phyloP scores from a whole-genome alignment of 768 basidiomycete genomes.

The Porphyrellus cyaneotinctus region DNA sequence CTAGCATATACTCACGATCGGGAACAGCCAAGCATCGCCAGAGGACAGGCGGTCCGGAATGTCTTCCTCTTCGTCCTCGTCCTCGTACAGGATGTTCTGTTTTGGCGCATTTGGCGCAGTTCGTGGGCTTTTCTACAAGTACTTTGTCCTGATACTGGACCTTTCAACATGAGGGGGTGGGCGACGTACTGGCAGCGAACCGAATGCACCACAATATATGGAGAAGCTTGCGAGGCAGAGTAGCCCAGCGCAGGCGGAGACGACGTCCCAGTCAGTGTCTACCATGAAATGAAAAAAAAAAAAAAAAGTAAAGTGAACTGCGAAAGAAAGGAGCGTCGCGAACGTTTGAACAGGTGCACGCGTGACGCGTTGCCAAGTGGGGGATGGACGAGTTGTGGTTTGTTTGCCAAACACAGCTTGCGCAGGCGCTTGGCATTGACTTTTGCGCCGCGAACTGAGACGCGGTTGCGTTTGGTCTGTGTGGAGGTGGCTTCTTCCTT shows the following conservation, averaged over 20 bases:
- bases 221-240: slow-evolving; percentile 60
- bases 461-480: background rate
- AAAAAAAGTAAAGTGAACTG: background rate
- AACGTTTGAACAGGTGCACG: too few relatives aligned
- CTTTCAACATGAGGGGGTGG: background rate
- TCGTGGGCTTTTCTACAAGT: slow-evolving; percentile 6
- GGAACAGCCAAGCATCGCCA: slow-evolving; percentile 71
- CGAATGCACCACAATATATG: slow-evolving; percentile 67
- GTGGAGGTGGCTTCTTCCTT: background rate
- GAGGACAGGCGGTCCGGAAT: slow-evolving; percentile 57
- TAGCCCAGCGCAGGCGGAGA: slow-evolving; percentile 68
- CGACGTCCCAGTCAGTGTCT: slow-evolving; percentile 49
- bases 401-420: slow-evolving; percentile 6
- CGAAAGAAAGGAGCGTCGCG: background rate
- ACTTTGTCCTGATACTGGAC: background rate
- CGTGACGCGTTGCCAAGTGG: background rate
- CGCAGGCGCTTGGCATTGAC: too few relatives aligned
- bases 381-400: slow-evolving; percentile 16
- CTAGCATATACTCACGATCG: slow-evolving; percentile 49
- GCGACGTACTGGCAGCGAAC: slow-evolving; percentile 58
- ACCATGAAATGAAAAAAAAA: slow-evolving; percentile 8
- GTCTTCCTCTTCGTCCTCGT: slow-evolving; percentile 53
- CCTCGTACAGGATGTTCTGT: slow-evolving; percentile 32
- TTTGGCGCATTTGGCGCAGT: background rate
- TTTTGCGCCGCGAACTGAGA: too few relatives aligned